Evolutionary conservation across 352 stramenopile genomes (phyloP), one percentile per base, ranked within the genome.

Genomic region (Phytophthora vignae): DNA sequence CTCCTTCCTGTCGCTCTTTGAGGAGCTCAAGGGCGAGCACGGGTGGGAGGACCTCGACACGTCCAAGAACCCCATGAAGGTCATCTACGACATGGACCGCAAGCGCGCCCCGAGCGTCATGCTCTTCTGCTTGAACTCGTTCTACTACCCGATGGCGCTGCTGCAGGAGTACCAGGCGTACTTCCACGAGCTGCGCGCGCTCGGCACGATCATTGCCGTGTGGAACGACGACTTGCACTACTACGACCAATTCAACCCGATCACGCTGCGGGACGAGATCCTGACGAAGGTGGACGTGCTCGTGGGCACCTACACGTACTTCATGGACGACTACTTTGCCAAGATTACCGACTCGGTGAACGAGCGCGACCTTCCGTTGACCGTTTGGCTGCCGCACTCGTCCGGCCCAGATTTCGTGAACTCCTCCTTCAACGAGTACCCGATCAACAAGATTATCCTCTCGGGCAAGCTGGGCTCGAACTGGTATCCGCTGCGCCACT

Each of bases 141-240:
- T 88, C 67, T 77, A 83, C 40, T 85, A 88, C 49, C 81, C 78
- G 12, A 87, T 92, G 77, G 77, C 86, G 67, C 64, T 91, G 56
- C 74, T 94, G 36, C 80, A 91, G 53, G 59, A 88, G 25, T 77
- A 91, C 71, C 85, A 71, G 50, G 68, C 71, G 19, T 92, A 93
- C 64, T 94, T 94, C 60, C 83, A 90, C 25, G 77, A 92, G 49
- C 60, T 94, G 40, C 83, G 87, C 6, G 71, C 74, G 19, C 72
- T 89, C n/a, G 87, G 87, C 22, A 93, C 83, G 49, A 74, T 94
- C 11, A 77, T 94, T 40, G 73, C 88, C 10, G 76, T 93, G 17
- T 94, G 87, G 87, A 94, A 88, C 67, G 87, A 93, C 61, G 87
- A 94, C 53, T 64, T 93, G 63, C 85, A 91, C 58, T 91, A 93